Base-by-base conservation (phyloP, 2,329 filamentous ascomycete species). In the Albifimbria verrucaria region DNA sequence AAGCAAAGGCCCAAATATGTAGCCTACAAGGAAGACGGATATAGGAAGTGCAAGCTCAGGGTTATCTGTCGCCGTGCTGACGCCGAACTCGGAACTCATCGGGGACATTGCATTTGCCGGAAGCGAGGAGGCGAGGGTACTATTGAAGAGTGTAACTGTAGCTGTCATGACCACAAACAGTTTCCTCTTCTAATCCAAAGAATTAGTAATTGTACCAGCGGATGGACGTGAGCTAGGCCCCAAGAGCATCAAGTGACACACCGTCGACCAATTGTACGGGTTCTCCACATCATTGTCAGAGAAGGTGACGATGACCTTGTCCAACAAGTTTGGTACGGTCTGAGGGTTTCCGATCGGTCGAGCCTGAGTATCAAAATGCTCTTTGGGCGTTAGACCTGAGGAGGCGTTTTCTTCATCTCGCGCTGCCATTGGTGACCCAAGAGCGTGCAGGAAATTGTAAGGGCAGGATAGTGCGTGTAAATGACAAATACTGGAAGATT, bases 241-340 rank as follows among this genome's bases (percentile, higher is more conserved):
- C n/a, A n/a, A n/a, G n/a, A n/a, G n/a, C n/a, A n/a, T n/a, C n/a
- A n/a, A n/a, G n/a, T n/a, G n/a, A n/a, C 17, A 7, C 26, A 26
- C 45, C 45, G 12, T 47, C 7, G 45, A 25, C 45, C 45, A 47
- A 23, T 47, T 47, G 45, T 47, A 47, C 7, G 45, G 45, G 45
- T 47, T 47, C n/a, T 18, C 45, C n/a, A 18, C 11, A 25, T 47
- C 45, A 47, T 18, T 26, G n/a, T 25, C 18, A n/a, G 32, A 5
- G 32, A 39, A 39, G 15, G 32, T 39, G 12, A 39, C 15, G 32
- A 39, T 12, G 11, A 12, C 11, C 18, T n/a, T 39, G 15, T 39
- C 5, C 12, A n/a, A 39, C n/a, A n/a, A n/a, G n/a, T n/a, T n/a
- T n/a, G n/a, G n/a, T n/a, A n/a, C n/a, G n/a, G n/a, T n/a, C n/a